Conservation (phyloP, 2,329 filamentous ascomycete species). For the Geoglossum cookeanum region DNA sequence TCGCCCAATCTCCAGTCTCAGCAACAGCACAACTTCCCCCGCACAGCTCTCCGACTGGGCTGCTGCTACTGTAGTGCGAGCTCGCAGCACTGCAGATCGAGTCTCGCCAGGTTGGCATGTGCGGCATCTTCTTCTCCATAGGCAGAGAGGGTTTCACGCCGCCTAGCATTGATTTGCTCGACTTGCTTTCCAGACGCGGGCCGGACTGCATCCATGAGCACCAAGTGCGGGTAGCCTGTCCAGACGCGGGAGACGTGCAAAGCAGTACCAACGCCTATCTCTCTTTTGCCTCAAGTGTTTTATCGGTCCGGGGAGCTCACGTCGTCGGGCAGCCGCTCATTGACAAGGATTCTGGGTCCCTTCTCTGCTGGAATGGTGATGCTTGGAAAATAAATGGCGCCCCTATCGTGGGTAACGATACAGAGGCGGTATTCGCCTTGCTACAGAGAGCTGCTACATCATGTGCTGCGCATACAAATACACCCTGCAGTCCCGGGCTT, state of each 20-base stretch:
- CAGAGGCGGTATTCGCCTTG: slow-evolving; percentile 43
- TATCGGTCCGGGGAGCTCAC: slow-evolving; percentile 65
- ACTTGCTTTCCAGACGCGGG: slow-evolving; percentile 22
- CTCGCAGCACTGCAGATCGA: no score
- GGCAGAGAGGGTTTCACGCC: slow-evolving; percentile 15
- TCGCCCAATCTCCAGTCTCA: no score
- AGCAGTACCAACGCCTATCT: slow-evolving; percentile 25
- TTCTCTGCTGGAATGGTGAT: slow-evolving; percentile 95
- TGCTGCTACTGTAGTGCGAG: no score
- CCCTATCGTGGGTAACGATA: slow-evolving; percentile 55
- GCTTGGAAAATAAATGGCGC: slow-evolving; percentile 56
- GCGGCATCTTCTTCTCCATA: slow-evolving; percentile 33
- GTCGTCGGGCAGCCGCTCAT: slow-evolving; percentile 56
- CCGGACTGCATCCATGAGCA: slow-evolving; percentile 22
- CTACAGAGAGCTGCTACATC: slow-evolving; percentile 28
- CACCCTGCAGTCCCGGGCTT: neutral
- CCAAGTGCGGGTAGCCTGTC: neutral
- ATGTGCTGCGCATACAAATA: no score
- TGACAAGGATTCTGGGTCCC: slow-evolving; percentile 34
- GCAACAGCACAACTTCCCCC: no score
- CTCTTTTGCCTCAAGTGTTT: slow-evolving; percentile 62
- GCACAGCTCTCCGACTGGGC: no score
- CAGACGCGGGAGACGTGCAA: neutral
- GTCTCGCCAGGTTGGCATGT: slow-evolving; percentile 1
- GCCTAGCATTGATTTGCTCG: slow-evolving; percentile 18